These are phyloP conservation scores for Rubus parviflorus DNA, from an alignment of 306 rosid genomes.

Conservation along the genomic window DNA sequence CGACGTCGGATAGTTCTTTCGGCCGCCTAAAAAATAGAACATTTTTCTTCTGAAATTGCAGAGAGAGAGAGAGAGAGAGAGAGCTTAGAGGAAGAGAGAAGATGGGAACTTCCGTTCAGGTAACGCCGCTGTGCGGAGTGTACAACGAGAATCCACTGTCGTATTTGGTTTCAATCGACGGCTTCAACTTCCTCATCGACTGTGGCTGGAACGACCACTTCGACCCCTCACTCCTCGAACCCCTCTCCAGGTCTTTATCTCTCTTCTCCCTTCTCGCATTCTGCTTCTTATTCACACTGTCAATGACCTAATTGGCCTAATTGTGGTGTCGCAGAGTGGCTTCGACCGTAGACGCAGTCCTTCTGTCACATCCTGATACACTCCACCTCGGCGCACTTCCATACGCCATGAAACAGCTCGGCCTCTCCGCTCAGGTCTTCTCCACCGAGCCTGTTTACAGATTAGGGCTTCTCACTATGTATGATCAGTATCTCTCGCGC, in stretches of 20 bases:
- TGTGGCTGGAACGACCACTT: constrained; percentile 99
- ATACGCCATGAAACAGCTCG: constrained; percentile 78
- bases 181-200: constrained; percentile 84
- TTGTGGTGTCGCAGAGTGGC: constrained; percentile 61
- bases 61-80: background rate
- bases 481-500: constrained; percentile 79
- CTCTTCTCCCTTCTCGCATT: constrained; percentile 6
- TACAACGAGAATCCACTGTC: constrained; percentile 94
- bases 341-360: constrained; percentile 74
- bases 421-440: constrained; percentile 76
- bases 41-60: background rate
- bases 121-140: constrained; percentile 84
- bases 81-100: constrained; percentile 1
- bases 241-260: constrained; percentile 70
- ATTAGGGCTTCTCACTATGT: constrained; percentile 92
- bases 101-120: constrained; percentile 95
- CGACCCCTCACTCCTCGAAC: constrained; percentile 78
- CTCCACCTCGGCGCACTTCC: constrained; percentile 97
- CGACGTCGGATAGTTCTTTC: background rate
- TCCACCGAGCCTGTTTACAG: constrained; percentile 89
- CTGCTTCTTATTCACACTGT: background rate
- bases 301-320: background rate
- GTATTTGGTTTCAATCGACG: constrained; percentile 81
- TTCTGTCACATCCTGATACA: constrained; percentile 82
- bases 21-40: too few relatives aligned